These are phyloP conservation scores for Aspergillus conjunctus DNA, from an alignment of 495 filamentous ascomycete genomes.

Conservation along the genomic window DNA sequence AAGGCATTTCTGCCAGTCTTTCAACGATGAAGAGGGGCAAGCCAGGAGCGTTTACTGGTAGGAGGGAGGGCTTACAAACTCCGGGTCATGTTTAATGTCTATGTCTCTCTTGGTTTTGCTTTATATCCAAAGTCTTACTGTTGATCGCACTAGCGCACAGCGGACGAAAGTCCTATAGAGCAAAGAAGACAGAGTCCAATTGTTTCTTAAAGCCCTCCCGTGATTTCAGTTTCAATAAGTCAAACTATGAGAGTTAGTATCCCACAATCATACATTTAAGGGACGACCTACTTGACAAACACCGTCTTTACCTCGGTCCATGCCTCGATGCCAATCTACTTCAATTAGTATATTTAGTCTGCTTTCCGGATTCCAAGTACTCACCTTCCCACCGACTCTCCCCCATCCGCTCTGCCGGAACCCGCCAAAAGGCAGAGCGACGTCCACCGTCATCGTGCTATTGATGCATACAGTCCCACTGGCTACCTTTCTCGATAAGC, in stretches of 20 bases:
- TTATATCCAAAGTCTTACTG: too few relatives aligned
- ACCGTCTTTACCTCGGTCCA: neutral
- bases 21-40: too few relatives aligned
- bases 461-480: slow-evolving; percentile 1
- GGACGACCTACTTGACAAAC: neutral
- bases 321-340: neutral
- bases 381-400: neutral
- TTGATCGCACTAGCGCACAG: too few relatives aligned
- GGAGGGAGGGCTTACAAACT: too few relatives aligned
- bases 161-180: too few relatives aligned
- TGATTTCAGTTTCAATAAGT: neutral
- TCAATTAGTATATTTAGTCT: neutral
- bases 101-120: too few relatives aligned
- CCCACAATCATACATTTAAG: neutral
- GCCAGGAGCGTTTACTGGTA: too few relatives aligned
- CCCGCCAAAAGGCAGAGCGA: neutral
- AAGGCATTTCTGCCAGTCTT: too few relatives aligned
- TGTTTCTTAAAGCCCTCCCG: too few relatives aligned
- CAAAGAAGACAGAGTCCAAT: too few relatives aligned
- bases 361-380: neutral
- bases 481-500: neutral
- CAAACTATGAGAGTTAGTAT: neutral
- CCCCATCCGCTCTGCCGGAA: neutral
- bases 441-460: neutral
- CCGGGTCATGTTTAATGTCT: too few relatives aligned